Percentiles rank a stretch among this genome's conserved stretches.
Conservation (phyloP, 306 rosid genomes). For the Crataegus laevigata region DNA sequence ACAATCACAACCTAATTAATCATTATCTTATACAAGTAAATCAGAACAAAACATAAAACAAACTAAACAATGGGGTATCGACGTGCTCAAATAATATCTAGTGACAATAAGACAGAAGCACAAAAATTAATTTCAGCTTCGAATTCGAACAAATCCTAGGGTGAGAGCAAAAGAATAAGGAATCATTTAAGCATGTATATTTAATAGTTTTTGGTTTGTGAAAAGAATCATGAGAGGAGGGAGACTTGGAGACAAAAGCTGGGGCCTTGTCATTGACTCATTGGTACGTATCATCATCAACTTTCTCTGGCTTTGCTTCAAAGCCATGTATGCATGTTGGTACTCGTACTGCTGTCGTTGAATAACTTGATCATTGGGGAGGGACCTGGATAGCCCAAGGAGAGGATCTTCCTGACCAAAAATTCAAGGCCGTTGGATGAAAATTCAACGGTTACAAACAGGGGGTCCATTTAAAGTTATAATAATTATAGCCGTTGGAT, state of each 20-base stretch:
- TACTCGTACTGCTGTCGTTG: slow-evolving; percentile 19
- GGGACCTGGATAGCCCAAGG: too few species aligned
- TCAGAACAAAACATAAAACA: too few species aligned
- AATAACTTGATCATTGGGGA: slow-evolving; percentile 16
- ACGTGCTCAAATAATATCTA: too few species aligned
- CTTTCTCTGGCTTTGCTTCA: slow-evolving; percentile 55
- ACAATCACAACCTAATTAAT: too few species aligned
- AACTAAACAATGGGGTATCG: accelerated
- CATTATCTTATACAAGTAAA: too few species aligned
- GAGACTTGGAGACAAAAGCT: slow-evolving; percentile 50
- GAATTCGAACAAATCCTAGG: background rate
- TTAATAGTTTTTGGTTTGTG: background rate
- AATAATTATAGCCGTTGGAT: too few species aligned
- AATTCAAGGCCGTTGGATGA: too few species aligned
- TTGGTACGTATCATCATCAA: slow-evolving; percentile 12
- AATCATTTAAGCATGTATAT: background rate
- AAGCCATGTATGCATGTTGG: slow-evolving; percentile 30
- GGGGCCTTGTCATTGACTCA: slow-evolving; percentile 23
- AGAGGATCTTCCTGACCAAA: too few species aligned
- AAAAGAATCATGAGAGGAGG: slow-evolving; percentile 37
- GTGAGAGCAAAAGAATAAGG: background rate
- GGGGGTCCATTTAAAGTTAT: too few species aligned
- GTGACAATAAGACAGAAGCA: too few species aligned
- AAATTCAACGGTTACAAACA: too few species aligned
- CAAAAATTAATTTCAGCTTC: background rate